Conservation (phyloP, 352 stramenopile species). For the Aphanomyces euteiches region DNA sequence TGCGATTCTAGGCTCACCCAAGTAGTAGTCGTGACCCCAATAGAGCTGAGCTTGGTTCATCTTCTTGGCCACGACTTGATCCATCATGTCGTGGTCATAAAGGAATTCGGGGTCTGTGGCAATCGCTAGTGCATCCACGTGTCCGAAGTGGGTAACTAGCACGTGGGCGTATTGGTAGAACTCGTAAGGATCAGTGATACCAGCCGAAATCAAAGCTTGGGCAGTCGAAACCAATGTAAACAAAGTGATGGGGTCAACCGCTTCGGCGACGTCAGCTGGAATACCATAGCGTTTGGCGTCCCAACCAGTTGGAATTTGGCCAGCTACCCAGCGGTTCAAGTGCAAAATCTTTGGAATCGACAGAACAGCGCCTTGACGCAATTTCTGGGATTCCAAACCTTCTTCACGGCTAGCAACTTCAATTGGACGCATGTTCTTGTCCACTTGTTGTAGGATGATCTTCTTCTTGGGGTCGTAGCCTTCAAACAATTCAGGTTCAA, state of each 20-base stretch:
- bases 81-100: constrained; percentile 32
- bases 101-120: constrained; percentile 36
- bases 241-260: constrained; percentile 71
- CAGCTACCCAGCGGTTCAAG: constrained; percentile 81
- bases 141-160: no score
- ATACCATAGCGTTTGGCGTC: constrained; percentile 73
- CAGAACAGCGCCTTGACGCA: constrained; percentile 73
- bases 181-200: constrained; percentile 85
- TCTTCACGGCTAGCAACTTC: constrained; percentile 75
- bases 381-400: constrained; percentile 63
- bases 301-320: constrained; percentile 84
- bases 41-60: constrained; percentile 53
- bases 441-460: constrained; percentile 76
- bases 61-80: constrained; percentile 47
- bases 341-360: constrained; percentile 62
- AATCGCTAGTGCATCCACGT: constrained; percentile 43
- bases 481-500: constrained; percentile 81
- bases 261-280: constrained; percentile 69
- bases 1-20: constrained; percentile 53
- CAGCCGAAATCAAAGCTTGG: constrained; percentile 66
- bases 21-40: constrained; percentile 65
- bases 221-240: constrained; percentile 69
- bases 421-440: constrained; percentile 82
- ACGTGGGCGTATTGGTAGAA: no score
- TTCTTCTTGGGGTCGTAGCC: constrained; percentile 86